Base-by-base conservation (phyloP, 257 asterid genomes). In the Dorcoceras hygrometricum region DNA sequence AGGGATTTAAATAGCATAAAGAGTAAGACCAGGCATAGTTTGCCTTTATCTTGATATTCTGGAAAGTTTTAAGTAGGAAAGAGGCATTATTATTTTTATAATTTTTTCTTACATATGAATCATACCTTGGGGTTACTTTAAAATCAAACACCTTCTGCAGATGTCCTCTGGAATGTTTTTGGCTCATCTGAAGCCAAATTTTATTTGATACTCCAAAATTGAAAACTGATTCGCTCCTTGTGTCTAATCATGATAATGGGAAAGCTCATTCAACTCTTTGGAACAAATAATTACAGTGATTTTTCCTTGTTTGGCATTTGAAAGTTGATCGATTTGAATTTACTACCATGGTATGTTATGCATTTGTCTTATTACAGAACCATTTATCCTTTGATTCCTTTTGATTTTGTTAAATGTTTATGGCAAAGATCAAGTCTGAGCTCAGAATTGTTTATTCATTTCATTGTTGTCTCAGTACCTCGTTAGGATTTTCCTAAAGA, bases 311-410 rank as follows among this genome's bases (percentile, higher is more conserved):
- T 12, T 55, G 34, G 29, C 6, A 8, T 19, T 59, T 11, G 65
- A 31, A 29, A 23, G 19, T 54, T 32, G 23, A 19, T 56, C 20
- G 6, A 34, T 62, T 62, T 66, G 57, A 54, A 23, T 67, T 32
- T 29, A 63, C 57, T 8, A 64, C 51, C 64, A 55, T 26, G 59
- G 56, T 60, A 19, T 60, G 59, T 54, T 43, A 23, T 23, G 32
- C 8, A 16, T 70, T 46, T 60, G 6, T 29, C 4, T 4, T 19
- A 62, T 31, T 65, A 43, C 60, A 60, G 56, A 55, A 65, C 39
- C 5, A 65, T 61, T 65, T 20, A n/a, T 31, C 55, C 53, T 53
- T 57, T 39, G 25, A 18, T 26, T 20, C 36, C 10, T 29, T 29
- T 54, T 71, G 46, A 27, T 46, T 36, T 24, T 50, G 39, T 25